Conservation (phyloP, 2,329 filamentous ascomycete species). For the Penicillium sp. region DNA sequence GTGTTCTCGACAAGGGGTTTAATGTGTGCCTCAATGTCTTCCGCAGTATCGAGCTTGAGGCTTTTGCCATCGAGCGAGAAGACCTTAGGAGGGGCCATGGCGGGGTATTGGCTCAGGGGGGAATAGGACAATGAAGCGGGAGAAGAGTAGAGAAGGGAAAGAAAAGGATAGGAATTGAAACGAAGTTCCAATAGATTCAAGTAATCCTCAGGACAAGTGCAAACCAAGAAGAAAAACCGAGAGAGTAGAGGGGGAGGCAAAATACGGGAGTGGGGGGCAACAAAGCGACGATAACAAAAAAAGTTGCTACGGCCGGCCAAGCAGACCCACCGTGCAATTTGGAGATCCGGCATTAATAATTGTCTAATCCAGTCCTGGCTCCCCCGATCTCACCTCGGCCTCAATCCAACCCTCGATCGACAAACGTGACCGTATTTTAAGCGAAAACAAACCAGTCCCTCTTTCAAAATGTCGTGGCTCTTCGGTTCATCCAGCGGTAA, state of each 20-base stretch:
- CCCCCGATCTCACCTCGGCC: constrained; percentile 1
- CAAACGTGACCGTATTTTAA: background rate
- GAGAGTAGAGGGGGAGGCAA: constrained; percentile 14
- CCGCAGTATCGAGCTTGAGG: constrained; percentile 87
- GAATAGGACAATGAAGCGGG: constrained; percentile 8
- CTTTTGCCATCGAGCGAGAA: constrained; percentile 92
- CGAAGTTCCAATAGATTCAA: background rate
- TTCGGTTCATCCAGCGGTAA: constrained; percentile 41
- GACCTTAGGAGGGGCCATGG: constrained; percentile 60
- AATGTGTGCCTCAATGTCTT: constrained; percentile 84
- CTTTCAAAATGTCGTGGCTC: constrained; percentile 41
- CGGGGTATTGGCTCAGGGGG: constrained; percentile 37
- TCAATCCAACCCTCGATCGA: background rate
- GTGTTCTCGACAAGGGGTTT: constrained; percentile 71
- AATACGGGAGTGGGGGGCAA: constrained; percentile 11
- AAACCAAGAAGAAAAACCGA: constrained; percentile 7
- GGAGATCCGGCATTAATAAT: constrained; percentile 19
- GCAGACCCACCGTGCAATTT: constrained; percentile 27
- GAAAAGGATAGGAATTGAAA: background rate
- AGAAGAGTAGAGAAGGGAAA: constrained; percentile 3
- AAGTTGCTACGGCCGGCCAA: constrained; percentile 15
- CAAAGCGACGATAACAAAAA: constrained; percentile 20
- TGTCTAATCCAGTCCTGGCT: constrained; percentile 21
- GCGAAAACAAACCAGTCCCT: background rate
- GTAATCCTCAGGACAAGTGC: constrained; percentile 5